Percentiles rank a stretch among this genome's conserved stretches.
Evolutionary conservation across 352 stramenopile species (phyloP).

Genomic region (Elongisporangium anandrum): DNA sequence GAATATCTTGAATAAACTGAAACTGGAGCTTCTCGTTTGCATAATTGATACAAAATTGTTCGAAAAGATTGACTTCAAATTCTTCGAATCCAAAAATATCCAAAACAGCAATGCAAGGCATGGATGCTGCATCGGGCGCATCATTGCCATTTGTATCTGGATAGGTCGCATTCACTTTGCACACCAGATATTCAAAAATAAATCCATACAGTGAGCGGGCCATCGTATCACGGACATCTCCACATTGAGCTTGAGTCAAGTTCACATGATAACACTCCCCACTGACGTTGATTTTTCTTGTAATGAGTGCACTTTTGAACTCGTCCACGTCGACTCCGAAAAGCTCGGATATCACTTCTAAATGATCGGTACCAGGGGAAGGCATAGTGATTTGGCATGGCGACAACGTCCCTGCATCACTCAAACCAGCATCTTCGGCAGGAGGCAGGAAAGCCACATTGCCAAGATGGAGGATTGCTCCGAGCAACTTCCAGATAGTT

Average conservation of each 20-base stretch:
- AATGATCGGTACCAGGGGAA: constrained; percentile 15
- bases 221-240: constrained; percentile 64
- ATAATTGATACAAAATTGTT: constrained; percentile 84
- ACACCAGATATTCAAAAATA: constrained; percentile 83
- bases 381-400: not conserved
- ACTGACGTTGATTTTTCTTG: constrained; percentile 66
- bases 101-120: constrained; percentile 73
- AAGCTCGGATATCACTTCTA: constrained; percentile 34
- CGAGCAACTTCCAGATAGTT: constrained; percentile 65
- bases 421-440: constrained; percentile 25
- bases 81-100: constrained; percentile 92
- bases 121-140: constrained; percentile 8
- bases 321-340: constrained; percentile 40
- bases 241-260: constrained; percentile 61
- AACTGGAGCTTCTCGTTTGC: constrained; percentile 81
- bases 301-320: constrained; percentile 51
- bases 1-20: constrained; percentile 80
- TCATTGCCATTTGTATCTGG: constrained; percentile 11
- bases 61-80: constrained; percentile 79
- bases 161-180: constrained; percentile 58
- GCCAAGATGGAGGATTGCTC: constrained; percentile 78
- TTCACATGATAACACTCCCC: constrained; percentile 64
- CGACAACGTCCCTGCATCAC: not conserved
- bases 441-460: constrained; percentile 69
- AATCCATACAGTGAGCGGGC: constrained; percentile 76